Base-by-base conservation (phyloP, 257 asterid species). In the Datura wrightii region DNA sequence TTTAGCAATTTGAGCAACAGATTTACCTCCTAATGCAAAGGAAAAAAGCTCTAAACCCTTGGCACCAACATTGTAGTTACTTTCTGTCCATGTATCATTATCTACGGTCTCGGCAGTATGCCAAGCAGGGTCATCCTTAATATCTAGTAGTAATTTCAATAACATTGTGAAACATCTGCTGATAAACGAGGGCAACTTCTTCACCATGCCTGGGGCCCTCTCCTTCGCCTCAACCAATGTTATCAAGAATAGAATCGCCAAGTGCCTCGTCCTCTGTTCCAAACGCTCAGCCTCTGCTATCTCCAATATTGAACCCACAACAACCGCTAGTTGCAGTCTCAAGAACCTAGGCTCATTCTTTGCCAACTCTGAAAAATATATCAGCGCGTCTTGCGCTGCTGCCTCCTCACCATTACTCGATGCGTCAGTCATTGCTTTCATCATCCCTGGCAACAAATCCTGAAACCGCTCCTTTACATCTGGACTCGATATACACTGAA, bases 181-280 rank as follows among this genome's bases (percentile, higher is more conserved):
- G 78, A 93, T 92, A 82, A 94, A 94, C 83, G 92, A 97, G 0
- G 99, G 99, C 91, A 96, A 58, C 90, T 93, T 94, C 88, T 98
- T 94, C 98, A 96, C 93, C 99, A 96, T 94, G 86, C 99, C 99
- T 0, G 99, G 98, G 1, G 99, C 98, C 84, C 97, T 90, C 82
- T 94, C 97, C 81, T 97, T 91, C 0, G 97, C 98, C 87, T 96
- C 98, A 0, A 97, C 98, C 72, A 96, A 80, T 16, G 98, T 96
- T 52, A 96, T 89, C 18, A 96, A 96, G 56, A 96, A 93, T 80
- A 94, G 98, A 79, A 92, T 85, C 0, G 98, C 98, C 92, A 96
- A 84, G 88, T 96, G 99, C 70, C 95, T 85, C 0, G 98, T 93
- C 37, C 97, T 95, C 76, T 96, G 97, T 76, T 96, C 98, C 89